Evolutionary conservation across 2,329 filamentous ascomycete genomes (phyloP), one percentile per base, ranked within the genome.

Genomic region (Trichoderma polysporum): DNA sequence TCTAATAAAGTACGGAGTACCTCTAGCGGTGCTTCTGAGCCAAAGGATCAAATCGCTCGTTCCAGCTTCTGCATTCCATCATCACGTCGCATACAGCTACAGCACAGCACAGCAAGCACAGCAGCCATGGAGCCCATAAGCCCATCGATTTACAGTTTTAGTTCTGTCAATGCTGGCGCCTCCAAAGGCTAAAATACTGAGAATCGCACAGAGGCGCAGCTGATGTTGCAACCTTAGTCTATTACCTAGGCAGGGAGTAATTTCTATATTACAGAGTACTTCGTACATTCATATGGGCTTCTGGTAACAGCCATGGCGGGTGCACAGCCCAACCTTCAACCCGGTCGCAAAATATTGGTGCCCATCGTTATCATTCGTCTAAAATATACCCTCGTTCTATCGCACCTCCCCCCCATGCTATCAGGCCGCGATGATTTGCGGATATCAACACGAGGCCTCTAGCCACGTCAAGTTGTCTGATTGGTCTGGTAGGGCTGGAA

Each of bases 391-490:
- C 10, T 45, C n/a, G 41, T n/a, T 33, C 47, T 22, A 45, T 56
- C 10, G n/a, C 33, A 33, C 22, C 33, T 33, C 17, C 19, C 17
- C 19, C 15, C 49, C 60, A 31, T 63, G 41, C 31, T n/a, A 33
- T 29, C 33, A 6, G 35, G 22, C 45, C n/a, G n/a, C 37, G 25
- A 39, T n/a, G 25, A 41, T 64, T 50, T 47, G 50, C 60, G 25
- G 49, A 22, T 50, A 37, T 45, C 35, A 29, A 37, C 25, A 33
- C 31, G 35, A 62, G 25, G 59, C 33, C 52, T 54, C 37, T 25
- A 56, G 61, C 61, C 61, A 54, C 50, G 50, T 56, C 61, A 45
- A 45, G 37, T 37, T 25, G 17, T 56, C 61, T 64, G 50, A 56
- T 64, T 64, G 61, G 61, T 1, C 45, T 17, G 27, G 9, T 8